A percentile compares a stretch with the other conserved stretches of the same genome.
These are phyloP conservation scores for Claviceps lovelessii DNA, from an alignment of 2,329 filamentous ascomycete species.

Conservation along the genomic window DNA sequence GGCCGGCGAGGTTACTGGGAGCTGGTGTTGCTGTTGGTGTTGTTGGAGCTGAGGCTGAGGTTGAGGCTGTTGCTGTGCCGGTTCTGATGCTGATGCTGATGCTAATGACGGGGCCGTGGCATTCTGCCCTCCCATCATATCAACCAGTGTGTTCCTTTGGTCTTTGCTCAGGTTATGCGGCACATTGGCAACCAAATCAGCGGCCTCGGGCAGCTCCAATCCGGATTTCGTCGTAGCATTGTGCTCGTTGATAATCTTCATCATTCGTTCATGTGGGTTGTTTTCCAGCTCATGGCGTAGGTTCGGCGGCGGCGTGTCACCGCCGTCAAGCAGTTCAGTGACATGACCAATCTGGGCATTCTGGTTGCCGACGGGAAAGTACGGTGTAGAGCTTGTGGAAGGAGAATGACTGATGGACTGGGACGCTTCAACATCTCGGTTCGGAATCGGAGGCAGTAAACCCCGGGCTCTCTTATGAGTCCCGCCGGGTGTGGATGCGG, in stretches of 20 bases:
- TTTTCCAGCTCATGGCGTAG: conserved; percentile 41
- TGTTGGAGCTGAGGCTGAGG: conserved; percentile 8
- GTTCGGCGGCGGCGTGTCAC: conserved; percentile 34
- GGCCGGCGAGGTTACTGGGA: conserved; percentile 11
- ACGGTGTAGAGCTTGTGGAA: conserved; percentile 16
- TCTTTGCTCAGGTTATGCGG: conserved; percentile 40
- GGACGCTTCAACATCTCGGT: conserved; percentile 14
- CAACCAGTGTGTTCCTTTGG: conserved; percentile 44
- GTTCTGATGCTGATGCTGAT: conserved; percentile 9
- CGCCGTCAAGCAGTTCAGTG: conserved; percentile 45
- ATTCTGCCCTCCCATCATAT: conserved; percentile 38
- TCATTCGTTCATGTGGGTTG: conserved; percentile 47
- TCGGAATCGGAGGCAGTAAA: conserved; percentile 39
- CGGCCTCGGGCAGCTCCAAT: conserved; percentile 38
- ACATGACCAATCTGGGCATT: conserved; percentile 39
- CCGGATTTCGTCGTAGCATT: conserved; percentile 38
- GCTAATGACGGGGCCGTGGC: conserved; percentile 9
- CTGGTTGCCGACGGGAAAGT: conserved; percentile 15
- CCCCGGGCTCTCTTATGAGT: conserved; percentile 37
- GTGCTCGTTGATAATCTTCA: conserved; percentile 51
- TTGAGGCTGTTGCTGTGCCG: conserved; percentile 5
- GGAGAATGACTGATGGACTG: conserved; percentile 15
- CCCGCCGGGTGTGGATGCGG: conserved; percentile 24
- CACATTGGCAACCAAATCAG: conserved; percentile 37
- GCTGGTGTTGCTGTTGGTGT: conserved; percentile 6